A percentile compares a stretch with the other conserved stretches of the same genome.
These are phyloP conservation scores for Phellopilus nigrolimitatus DNA, from an alignment of 1,284 basidiomycete species.

Conservation along the genomic window DNA sequence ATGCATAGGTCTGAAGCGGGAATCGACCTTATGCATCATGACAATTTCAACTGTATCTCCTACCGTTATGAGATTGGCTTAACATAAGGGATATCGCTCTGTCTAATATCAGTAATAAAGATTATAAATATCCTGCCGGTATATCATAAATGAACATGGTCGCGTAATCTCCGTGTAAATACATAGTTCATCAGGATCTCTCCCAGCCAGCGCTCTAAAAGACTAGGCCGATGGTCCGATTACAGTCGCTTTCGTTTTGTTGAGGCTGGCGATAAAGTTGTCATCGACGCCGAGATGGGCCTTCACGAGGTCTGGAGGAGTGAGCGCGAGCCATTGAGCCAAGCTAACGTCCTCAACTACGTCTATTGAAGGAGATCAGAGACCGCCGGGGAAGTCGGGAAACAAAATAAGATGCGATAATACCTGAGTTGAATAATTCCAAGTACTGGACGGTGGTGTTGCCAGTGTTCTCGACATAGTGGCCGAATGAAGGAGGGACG, in stretches of 20 bases:
- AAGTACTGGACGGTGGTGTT: constrained; percentile 58
- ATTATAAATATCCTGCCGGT: too few relatives aligned
- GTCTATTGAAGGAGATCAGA: constrained; percentile 33
- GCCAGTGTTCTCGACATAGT: constrained; percentile 70
- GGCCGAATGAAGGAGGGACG: constrained; percentile 55
- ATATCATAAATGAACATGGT: too few relatives aligned
- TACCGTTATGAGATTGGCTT: too few relatives aligned
- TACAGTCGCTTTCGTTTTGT: constrained; percentile 50
- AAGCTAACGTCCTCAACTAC: constrained; percentile 60
- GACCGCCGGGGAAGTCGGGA: background rate
- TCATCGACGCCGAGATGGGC: constrained; percentile 52
- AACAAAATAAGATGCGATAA: background rate
- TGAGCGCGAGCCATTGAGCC: constrained; percentile 64
- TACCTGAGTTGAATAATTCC: constrained; percentile 60
- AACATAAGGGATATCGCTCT: too few relatives aligned
- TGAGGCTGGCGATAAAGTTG: constrained; percentile 45
- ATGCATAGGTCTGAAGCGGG: too few relatives aligned
- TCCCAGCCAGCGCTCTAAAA: too few relatives aligned
- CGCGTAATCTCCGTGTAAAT: too few relatives aligned
- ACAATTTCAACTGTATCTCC: too few relatives aligned
- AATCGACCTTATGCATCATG: too few relatives aligned
- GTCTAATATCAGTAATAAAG: too few relatives aligned
- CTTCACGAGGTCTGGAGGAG: constrained; percentile 56
- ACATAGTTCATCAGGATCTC: too few relatives aligned
- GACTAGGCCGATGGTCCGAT: constrained; percentile 8